A percentile compares a stretch with the other conserved stretches of the same genome.
Evolutionary conservation across 2,329 filamentous ascomycete species (phyloP).

Genomic region (Cadophora gregata): DNA sequence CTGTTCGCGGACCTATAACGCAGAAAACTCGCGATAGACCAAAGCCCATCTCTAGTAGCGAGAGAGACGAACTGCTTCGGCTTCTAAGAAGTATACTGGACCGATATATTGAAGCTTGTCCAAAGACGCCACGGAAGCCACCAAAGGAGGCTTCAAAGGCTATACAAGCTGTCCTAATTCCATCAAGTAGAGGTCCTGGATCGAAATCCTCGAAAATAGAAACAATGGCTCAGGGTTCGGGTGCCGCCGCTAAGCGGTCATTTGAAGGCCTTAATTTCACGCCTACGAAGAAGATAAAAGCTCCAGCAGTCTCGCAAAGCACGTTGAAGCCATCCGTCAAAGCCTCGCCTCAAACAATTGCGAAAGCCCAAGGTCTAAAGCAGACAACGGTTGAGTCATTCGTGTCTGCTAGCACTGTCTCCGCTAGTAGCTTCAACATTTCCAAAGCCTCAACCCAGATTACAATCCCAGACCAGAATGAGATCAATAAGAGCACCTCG

Average conservation of each 20-base stretch:
- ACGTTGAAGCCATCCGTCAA: background rate
- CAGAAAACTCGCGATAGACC: background rate
- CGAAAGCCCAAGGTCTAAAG: background rate
- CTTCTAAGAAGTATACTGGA: background rate
- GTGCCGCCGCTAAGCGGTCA: too few species aligned
- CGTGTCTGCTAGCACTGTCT: background rate
- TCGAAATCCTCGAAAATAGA: too few species aligned
- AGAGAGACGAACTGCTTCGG: background rate
- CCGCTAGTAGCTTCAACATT: background rate
- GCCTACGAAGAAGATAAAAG: background rate
- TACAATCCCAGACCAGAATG: background rate
- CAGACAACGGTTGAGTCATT: background rate
- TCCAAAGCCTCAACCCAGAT: background rate
- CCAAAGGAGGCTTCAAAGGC: background rate
- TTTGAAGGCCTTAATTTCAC: background rate
- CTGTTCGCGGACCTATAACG: too few species aligned
- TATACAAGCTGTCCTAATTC: background rate
- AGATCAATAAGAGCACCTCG: background rate
- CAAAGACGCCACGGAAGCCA: background rate
- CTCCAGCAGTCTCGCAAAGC: background rate
- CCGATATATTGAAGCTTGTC: background rate
- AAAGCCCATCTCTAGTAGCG: background rate
- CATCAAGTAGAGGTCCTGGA: too few species aligned
- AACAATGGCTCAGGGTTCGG: too few species aligned
- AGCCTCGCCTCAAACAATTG: background rate